phyloP scores from a whole-genome alignment of 163 green algal species.

The Chlorella variabilis region DNA sequence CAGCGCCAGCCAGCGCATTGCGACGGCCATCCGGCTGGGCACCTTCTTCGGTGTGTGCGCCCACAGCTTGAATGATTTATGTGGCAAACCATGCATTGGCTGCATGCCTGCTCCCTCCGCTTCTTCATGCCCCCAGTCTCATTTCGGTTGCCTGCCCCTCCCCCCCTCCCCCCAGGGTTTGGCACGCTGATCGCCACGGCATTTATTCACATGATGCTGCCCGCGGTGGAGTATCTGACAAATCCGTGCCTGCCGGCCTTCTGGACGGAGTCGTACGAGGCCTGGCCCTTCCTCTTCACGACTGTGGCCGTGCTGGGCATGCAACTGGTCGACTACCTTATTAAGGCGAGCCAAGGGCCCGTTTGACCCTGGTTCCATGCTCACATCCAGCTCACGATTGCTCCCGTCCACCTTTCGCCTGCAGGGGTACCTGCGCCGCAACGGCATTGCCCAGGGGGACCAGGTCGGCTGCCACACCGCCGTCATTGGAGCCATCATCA shows the following conservation, averaged over 20 bases:
- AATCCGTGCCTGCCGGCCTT: conserved; percentile 46
- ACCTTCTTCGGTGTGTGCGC: conserved; percentile 14
- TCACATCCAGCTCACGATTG: too few species aligned
- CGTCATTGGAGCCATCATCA: not conserved
- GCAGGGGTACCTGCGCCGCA: not conserved
- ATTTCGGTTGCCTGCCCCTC: too few species aligned
- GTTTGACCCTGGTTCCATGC: too few species aligned
- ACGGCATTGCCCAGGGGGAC: not conserved
- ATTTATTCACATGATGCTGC: conserved; percentile 59
- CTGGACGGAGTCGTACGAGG: conserved; percentile 31
- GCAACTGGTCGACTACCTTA: conserved; percentile 47
- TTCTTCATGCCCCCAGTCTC: too few species aligned
- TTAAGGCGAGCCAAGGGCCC: too few species aligned
- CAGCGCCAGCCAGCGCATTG: not conserved
- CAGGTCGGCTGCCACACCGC: not conserved
- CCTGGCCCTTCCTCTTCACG: conserved; percentile 54
- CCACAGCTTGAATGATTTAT: not conserved
- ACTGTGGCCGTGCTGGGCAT: conserved; percentile 48
- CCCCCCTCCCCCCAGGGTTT: conserved; percentile 15
- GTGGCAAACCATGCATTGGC: not conserved
- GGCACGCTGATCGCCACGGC: conserved; percentile 54
- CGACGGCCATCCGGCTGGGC: not conserved
- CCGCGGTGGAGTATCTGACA: conserved; percentile 31
- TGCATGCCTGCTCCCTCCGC: not conserved
- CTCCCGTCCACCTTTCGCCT: too few species aligned